Evolutionary conservation across 345 rosid genomes (phyloP), one percentile per base, ranked within the genome.

Genomic region (Cochlearia excelsa): DNA sequence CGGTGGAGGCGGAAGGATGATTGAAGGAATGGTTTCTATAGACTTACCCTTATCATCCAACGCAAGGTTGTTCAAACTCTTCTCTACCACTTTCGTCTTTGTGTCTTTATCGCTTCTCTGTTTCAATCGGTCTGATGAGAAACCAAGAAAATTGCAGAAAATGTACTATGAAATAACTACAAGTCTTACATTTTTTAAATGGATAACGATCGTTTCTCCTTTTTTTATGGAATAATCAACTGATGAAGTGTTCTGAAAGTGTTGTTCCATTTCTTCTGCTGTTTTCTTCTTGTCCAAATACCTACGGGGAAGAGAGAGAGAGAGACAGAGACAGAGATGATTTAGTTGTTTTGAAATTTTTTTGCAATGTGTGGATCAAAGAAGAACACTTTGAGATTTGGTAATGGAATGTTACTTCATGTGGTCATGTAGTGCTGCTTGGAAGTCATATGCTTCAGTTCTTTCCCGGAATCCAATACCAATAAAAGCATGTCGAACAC

Each of bases 241-340:
- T 0, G 90, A 65, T 48, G 95, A 83, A 7, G 84, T 74, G 8
- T 70, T 75, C 72, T 90, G 99, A 83, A 78, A 94, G 64, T 87
- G 97, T 61, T 85, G 96, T 62, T 90, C 97, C 99, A 90, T 94
- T 83, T 90, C 97, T 70, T 90, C 99, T 0, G 99, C 97, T 41
- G 96, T 83, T 73, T 81, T 86, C 83, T 94, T 94, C 76, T 94
- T 94, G 84, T 94, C 80, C 77, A 94, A 69, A 59, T 94, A 94
- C 65, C 99, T 93, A 63, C 39, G 64, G 7, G 33, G 46, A 35
- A 55, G 35, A 45, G 29, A 59, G 27, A 64, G 50, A 30, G 7
- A 16, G 30, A 51, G n/a, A 51, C 26, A 39, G 30, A 34, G 4
- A 34, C 37, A 34, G 34, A 55, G 6, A 23, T 56, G 3, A 39